These are phyloP conservation scores for Fusarium robinianum DNA, from an alignment of 2,329 filamentous ascomycete genomes.

Conservation along the genomic window DNA sequence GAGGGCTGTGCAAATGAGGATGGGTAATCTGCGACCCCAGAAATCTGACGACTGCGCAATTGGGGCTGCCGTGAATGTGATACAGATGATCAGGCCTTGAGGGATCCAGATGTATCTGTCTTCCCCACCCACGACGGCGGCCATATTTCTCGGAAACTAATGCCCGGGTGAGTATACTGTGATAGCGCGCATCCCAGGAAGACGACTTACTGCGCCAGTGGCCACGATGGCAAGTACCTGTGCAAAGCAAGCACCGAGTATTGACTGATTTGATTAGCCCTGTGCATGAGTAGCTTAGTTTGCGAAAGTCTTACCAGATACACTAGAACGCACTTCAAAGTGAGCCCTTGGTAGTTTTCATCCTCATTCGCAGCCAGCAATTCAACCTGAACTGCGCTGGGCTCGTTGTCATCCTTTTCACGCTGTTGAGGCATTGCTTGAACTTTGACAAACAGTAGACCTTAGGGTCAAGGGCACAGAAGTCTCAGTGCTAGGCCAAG, in stretches of 20 bases:
- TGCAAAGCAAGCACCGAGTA: neutral
- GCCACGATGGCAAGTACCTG: neutral
- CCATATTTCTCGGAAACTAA: no score
- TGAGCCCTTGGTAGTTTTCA: neutral
- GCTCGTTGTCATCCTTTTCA: neutral
- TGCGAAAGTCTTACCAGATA: neutral
- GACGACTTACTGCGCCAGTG: neutral
- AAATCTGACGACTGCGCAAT: constrained; percentile 47
- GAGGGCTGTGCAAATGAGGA: constrained; percentile 41
- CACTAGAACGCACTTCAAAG: neutral
- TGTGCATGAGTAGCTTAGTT: no score
- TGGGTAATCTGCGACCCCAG: constrained; percentile 48
- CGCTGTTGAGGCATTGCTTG: neutral
- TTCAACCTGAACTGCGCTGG: neutral
- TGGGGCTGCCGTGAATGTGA: neutral
- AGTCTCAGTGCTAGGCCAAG: no score
- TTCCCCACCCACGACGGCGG: constrained; percentile 1
- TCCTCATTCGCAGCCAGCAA: neutral
- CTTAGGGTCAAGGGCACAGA: no score
- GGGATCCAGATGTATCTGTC: neutral
- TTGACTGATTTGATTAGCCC: neutral
- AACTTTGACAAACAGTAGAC: neutral
- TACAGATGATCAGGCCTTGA: neutral
- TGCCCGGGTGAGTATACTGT: no score
- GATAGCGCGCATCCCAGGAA: no score